phyloP scores from a whole-genome alignment of 2,329 filamentous ascomycete species.

The Pseudocercospora vitis region DNA sequence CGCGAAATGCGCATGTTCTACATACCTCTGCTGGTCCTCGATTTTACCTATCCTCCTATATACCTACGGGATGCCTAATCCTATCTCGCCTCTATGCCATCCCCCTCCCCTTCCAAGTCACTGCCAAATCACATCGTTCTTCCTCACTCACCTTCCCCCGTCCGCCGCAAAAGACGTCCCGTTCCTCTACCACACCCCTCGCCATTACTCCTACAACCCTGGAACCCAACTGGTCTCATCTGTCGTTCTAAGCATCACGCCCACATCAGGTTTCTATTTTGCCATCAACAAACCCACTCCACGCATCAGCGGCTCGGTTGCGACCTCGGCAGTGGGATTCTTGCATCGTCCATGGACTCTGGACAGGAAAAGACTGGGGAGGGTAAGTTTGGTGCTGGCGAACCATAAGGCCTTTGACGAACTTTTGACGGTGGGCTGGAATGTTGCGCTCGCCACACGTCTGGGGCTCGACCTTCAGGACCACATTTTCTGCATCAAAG shows the following conservation, averaged over 20 bases:
- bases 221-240: not conserved
- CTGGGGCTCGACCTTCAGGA: constrained; percentile 34
- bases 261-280: constrained; percentile 17
- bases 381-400: constrained; percentile 26
- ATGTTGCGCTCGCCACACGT: constrained; percentile 36
- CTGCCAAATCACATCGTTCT: constrained; percentile 10
- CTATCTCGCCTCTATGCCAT: not conserved
- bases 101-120: not conserved
- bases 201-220: constrained; percentile 11
- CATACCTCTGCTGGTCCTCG: too few relatives aligned
- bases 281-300: constrained; percentile 1
- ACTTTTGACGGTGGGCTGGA: constrained; percentile 43
- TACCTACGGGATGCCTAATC: not conserved
- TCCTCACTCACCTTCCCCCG: constrained; percentile 10
- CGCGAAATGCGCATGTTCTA: not conserved
- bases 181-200: constrained; percentile 15
- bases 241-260: constrained; percentile 18
- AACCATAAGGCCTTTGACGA: constrained; percentile 43
- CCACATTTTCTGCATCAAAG: constrained; percentile 39
- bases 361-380: constrained; percentile 6
- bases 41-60: too few relatives aligned
- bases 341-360: constrained; percentile 20
- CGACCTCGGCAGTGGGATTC: constrained; percentile 8
- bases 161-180: constrained; percentile 13
- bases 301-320: too few relatives aligned